Conservation (phyloP, 768 basidiomycete genomes). For the Boletus rubroflammeus region DNA sequence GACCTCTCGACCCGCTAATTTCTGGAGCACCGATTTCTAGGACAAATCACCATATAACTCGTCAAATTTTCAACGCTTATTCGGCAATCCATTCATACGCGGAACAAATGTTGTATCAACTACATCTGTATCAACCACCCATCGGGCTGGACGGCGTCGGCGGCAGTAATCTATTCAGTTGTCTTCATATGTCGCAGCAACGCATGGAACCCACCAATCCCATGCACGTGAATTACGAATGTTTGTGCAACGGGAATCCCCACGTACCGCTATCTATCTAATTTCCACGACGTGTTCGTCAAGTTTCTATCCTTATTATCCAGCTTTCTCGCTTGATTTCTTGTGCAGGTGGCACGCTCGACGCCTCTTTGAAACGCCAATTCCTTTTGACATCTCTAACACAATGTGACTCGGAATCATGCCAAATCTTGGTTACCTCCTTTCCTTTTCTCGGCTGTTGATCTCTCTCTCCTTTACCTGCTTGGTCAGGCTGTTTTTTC, state of each 20-base stretch:
- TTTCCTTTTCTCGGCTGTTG: neutral
- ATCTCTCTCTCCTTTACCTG: constrained; percentile 13
- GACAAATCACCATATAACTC: constrained; percentile 12
- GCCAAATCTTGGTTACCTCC: constrained; percentile 7
- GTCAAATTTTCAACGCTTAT: constrained; percentile 16
- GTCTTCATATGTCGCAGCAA: constrained; percentile 27
- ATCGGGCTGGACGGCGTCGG: constrained; percentile 21
- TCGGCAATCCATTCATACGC: constrained; percentile 21
- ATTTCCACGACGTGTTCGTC: constrained; percentile 13
- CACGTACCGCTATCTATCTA: constrained; percentile 19
- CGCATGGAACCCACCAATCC: constrained; percentile 17
- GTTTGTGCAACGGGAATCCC: constrained; percentile 18
- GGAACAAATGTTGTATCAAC: constrained; percentile 34
- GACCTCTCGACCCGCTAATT: constrained; percentile 28
- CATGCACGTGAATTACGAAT: constrained; percentile 27
- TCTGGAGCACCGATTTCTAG: constrained; percentile 1
- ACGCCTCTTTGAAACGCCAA: constrained; percentile 4
- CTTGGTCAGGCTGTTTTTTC: constrained; percentile 22
- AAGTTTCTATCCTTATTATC: constrained; percentile 30
- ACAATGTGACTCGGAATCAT: constrained; percentile 1
- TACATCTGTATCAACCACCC: constrained; percentile 34
- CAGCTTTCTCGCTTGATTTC: constrained; percentile 18
- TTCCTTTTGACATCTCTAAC: constrained; percentile 1
- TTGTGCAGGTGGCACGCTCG: constrained; percentile 12
- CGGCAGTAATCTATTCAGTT: constrained; percentile 30